Evolutionary conservation across 768 basidiomycete species (phyloP).

Genomic region (Suillus weaverae): DNA sequence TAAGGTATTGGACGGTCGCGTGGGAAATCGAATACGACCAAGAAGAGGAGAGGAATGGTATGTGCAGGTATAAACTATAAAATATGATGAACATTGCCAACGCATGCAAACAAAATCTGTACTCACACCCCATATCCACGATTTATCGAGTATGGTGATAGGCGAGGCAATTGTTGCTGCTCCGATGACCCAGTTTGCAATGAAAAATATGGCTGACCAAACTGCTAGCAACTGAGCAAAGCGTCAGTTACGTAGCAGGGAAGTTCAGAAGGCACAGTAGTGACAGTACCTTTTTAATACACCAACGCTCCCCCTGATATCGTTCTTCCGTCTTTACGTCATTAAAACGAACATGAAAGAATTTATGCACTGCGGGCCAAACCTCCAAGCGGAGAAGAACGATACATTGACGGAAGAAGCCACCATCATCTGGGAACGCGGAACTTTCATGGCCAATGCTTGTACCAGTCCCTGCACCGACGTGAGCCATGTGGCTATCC

Average conservation of each 20-base stretch:
- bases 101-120: conserved; percentile 15
- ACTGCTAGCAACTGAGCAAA: conserved; percentile 48
- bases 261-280: conserved; percentile 1
- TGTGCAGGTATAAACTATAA: conserved; percentile 54
- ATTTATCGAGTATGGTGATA: conserved; percentile 50
- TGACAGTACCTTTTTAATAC: conserved; percentile 51
- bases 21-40: conserved; percentile 75
- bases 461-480: conserved; percentile 28
- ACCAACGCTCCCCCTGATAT: conserved; percentile 70
- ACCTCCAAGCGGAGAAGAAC: conserved; percentile 56
- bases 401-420: conserved; percentile 32
- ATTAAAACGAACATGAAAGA: conserved; percentile 62
- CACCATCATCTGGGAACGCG: conserved; percentile 36
- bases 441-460: conserved; percentile 40
- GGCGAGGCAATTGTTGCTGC: conserved; percentile 50
- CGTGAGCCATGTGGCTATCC: conserved; percentile 37
- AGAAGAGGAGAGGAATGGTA: conserved; percentile 59
- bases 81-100: background rate
- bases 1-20: conserved; percentile 57
- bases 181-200: conserved; percentile 69
- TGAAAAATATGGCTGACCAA: conserved; percentile 63
- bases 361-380: conserved; percentile 53
- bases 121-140: conserved; percentile 58
- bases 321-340: conserved; percentile 56
- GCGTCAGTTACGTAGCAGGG: background rate